Percentiles rank a stretch among this genome's conserved stretches.
Evolutionary conservation across 2,329 filamentous ascomycete genomes (phyloP).

Genomic region (Botrytis hyacinthi): DNA sequence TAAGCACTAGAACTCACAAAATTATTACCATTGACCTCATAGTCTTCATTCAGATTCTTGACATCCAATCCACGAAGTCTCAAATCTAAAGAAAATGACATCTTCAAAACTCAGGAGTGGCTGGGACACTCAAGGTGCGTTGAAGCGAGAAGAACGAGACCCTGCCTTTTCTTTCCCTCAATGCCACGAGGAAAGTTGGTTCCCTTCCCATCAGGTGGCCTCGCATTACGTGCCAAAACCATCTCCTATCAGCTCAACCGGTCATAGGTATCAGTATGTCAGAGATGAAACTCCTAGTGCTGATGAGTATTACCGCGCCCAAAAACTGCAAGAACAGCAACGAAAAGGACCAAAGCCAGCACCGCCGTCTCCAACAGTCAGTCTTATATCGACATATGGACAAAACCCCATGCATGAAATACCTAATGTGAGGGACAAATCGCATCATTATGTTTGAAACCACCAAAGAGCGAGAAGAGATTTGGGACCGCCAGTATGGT

Average conservation of each 20-base stretch:
- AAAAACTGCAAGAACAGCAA: background rate
- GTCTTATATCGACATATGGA: background rate
- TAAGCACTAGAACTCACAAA: background rate
- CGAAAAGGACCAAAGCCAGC: background rate
- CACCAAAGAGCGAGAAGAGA: background rate
- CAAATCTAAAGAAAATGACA: background rate
- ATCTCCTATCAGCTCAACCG: background rate
- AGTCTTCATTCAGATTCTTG: background rate
- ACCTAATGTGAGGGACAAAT: background rate
- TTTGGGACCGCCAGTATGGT: background rate
- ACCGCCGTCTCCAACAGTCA: background rate
- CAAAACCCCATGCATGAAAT: fast-evolving
- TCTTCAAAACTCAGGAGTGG: background rate
- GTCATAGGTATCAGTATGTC: background rate
- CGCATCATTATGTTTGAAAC: background rate
- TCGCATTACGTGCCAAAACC: background rate
- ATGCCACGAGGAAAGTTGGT: background rate
- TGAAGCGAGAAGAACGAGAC: background rate
- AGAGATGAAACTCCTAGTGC: background rate
- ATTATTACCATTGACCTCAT: background rate
- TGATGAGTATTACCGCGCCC: background rate
- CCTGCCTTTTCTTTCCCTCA: background rate
- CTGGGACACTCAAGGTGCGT: background rate
- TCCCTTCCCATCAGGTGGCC: background rate
- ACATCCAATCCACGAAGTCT: background rate